phyloP scores from a whole-genome alignment of 2,329 filamentous ascomycete genomes.

The Monosporascus sp. region DNA sequence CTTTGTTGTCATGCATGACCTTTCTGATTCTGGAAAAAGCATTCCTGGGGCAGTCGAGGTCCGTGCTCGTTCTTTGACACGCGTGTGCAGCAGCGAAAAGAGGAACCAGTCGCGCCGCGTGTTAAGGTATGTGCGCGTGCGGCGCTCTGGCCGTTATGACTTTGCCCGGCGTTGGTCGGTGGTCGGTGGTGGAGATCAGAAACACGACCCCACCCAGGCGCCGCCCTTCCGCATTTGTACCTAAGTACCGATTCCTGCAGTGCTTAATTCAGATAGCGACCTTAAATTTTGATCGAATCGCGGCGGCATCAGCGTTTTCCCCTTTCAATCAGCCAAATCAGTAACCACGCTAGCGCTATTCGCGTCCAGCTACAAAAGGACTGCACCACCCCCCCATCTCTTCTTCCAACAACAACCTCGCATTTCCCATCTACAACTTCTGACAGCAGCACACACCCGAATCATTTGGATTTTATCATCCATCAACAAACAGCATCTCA shows the following conservation, averaged over 20 bases:
- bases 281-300: too few relatives aligned
- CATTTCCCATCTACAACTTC: constrained; percentile 40
- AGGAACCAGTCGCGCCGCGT: too few relatives aligned
- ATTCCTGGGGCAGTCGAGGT: background rate
- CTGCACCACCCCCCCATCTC: constrained; percentile 44
- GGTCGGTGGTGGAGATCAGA: too few relatives aligned
- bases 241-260: too few relatives aligned
- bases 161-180: too few relatives aligned
- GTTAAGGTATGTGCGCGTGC: too few relatives aligned
- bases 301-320: constrained; percentile 14
- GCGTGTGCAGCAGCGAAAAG: too few relatives aligned
- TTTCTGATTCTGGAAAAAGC: background rate
- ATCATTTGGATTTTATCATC: constrained; percentile 18
- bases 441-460: constrained; percentile 24
- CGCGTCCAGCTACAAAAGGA: constrained; percentile 59
- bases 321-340: constrained; percentile 42
- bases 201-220: too few relatives aligned
- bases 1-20: background rate
- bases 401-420: constrained; percentile 19
- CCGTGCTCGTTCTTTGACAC: too few relatives aligned
- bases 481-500: constrained; percentile 12
- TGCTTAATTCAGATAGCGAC: too few relatives aligned
- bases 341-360: constrained; percentile 46
- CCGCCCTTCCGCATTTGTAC: too few relatives aligned
- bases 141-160: too few relatives aligned